Evolutionary conservation across 2,329 filamentous ascomycete genomes (phyloP).

Genomic region (Verticillium longisporum): DNA sequence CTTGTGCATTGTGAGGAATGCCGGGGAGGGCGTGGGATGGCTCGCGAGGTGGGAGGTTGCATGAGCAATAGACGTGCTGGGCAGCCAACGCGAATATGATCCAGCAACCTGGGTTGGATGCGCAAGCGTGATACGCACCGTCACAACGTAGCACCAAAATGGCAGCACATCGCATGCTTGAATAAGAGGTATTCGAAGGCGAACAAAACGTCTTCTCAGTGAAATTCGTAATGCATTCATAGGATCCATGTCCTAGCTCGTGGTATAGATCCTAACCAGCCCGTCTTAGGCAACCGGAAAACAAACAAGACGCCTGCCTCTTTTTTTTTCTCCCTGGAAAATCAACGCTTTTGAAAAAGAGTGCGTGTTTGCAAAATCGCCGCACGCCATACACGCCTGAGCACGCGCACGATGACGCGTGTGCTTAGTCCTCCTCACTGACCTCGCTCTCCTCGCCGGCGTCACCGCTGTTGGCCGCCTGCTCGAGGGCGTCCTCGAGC

Average conservation of each 20-base stretch:
- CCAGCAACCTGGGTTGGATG: too few relatives aligned
- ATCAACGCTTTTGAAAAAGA: not conserved
- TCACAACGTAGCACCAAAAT: too few relatives aligned
- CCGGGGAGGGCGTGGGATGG: conserved; percentile 72
- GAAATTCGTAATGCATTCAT: not conserved
- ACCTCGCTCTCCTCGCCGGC: conserved; percentile 57
- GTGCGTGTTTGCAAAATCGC: not conserved
- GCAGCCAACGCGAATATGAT: not conserved
- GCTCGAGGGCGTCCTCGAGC: conserved; percentile 46
- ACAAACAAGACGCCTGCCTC: conserved; percentile 18
- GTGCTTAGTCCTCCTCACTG: conserved; percentile 54
- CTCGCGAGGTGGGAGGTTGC: conserved; percentile 74
- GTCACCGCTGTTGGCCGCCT: conserved; percentile 29
- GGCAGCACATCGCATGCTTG: not conserved
- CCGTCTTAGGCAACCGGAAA: conserved; percentile 23
- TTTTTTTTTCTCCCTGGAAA: conserved; percentile 21
- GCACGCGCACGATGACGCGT: not conserved
- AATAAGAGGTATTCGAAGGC: not conserved
- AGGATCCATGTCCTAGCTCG: not conserved
- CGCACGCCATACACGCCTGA: not conserved
- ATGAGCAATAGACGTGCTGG: not conserved
- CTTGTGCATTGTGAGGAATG: conserved; percentile 74
- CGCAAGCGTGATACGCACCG: not conserved
- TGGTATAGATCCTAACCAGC: not conserved
- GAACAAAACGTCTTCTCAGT: not conserved